Percentiles rank a stretch among this genome's conserved stretches.
Conservation (phyloP, 805 yeast species). For the Candida lessepsii region DNA sequence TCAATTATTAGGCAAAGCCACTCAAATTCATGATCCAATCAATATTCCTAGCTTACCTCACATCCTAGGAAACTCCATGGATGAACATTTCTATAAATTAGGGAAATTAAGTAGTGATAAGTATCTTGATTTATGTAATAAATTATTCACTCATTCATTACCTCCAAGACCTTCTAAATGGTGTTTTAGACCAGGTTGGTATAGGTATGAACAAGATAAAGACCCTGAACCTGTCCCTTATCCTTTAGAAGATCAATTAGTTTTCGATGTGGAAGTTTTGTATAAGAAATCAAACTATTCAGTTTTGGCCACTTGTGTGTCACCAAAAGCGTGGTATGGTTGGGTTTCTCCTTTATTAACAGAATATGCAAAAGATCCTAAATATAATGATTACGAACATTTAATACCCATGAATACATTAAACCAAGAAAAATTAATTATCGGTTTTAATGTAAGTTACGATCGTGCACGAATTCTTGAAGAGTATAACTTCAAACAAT, state of each 20-base stretch:
- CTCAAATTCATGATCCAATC: slow-evolving; percentile 61
- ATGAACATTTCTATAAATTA: slow-evolving; percentile 78
- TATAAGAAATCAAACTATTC: slow-evolving; percentile 76
- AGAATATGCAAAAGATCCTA: slow-evolving; percentile 42
- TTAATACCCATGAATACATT: slow-evolving; percentile 71
- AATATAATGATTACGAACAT: slow-evolving; percentile 48
- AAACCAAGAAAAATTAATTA: slow-evolving; percentile 49
- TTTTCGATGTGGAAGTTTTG: slow-evolving; percentile 87
- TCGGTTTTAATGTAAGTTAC: slow-evolving; percentile 90
- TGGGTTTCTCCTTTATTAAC: slow-evolving; percentile 91
- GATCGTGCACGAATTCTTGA: slow-evolving; percentile 86
- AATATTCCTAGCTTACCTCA: slow-evolving; percentile 58
- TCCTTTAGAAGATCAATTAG: slow-evolving; percentile 72
- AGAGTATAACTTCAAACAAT: slow-evolving; percentile 67
- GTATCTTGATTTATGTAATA: slow-evolving; percentile 51
- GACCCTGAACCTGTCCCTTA: slow-evolving; percentile 56
- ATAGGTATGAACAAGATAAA: slow-evolving; percentile 57
- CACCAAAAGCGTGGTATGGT: slow-evolving; percentile 81
- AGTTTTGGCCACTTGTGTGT: slow-evolving; percentile 75
- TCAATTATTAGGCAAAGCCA: slow-evolving; percentile 72
- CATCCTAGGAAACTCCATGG: slow-evolving; percentile 71
- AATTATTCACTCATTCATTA: slow-evolving; percentile 35
- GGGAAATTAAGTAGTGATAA: slow-evolving; percentile 62
- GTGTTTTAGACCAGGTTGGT: slow-evolving; percentile 75
- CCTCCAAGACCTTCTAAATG: slow-evolving; percentile 39